Percentiles rank a stretch among this genome's conserved stretches.
Evolutionary conservation across 1,284 basidiomycete genomes (phyloP).

Genomic region (Neonothopanus nambi): DNA sequence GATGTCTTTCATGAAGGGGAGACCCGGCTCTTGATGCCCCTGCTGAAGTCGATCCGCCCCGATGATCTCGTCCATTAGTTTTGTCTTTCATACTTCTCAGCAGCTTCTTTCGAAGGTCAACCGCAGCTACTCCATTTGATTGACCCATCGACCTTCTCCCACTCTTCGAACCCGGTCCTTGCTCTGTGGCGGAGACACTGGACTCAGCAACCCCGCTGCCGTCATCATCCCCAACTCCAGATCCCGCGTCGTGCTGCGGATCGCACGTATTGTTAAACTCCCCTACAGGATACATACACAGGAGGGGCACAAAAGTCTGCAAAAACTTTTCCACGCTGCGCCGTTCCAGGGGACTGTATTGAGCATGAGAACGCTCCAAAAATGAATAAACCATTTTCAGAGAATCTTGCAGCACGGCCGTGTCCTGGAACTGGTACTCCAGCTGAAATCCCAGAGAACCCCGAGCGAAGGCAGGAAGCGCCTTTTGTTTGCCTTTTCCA

Average conservation of each 20-base stretch:
- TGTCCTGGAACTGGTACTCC: conserved; percentile 79
- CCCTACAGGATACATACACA: conserved; percentile 76
- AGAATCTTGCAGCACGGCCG: conserved; percentile 81
- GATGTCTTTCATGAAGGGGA: conserved; percentile 29
- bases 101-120: conserved; percentile 77
- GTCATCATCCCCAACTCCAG: conserved; percentile 47
- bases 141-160: conserved; percentile 46
- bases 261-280: conserved; percentile 80
- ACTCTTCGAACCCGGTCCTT: conserved; percentile 25
- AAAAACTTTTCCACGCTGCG: conserved; percentile 86
- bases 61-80: conserved; percentile 27
- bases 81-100: conserved; percentile 70
- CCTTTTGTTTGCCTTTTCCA: conserved; percentile 11
- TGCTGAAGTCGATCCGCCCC: conserved; percentile 32
- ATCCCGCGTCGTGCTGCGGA: conserved; percentile 45
- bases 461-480: conserved; percentile 14
- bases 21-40: conserved; percentile 41
- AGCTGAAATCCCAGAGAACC: conserved; percentile 70
- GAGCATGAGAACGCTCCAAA: conserved; percentile 81
- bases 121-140: conserved; percentile 54
- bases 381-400: conserved; percentile 90
- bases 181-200: conserved; percentile 19
- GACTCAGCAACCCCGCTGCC: conserved; percentile 43
- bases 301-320: conserved; percentile 79
- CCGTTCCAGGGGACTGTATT: conserved; percentile 78